Evolutionary conservation across 345 rosid genomes (phyloP), one percentile per base, ranked within the genome.

Genomic region (thale cress (Arabidopsis thaliana)): DNA sequence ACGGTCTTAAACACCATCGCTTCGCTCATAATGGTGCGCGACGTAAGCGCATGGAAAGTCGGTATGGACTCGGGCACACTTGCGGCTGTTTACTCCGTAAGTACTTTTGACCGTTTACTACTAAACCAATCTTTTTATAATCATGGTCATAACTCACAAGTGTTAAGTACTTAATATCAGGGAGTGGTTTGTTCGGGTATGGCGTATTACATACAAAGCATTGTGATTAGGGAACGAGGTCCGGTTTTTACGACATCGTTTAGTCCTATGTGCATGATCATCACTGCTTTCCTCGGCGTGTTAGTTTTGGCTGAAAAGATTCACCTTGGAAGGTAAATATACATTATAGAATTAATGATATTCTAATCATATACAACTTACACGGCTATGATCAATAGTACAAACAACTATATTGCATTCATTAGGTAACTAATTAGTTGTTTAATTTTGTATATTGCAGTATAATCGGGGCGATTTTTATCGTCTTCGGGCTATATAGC

Each of bases 181-280:
- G 98, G 98, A 56, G 84, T 91, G 70, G 87, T 91, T 13, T 91
- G 98, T 81, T 94, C 98, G 42, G 97, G 97, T 28, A 60, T 87
- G 44, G 97, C 98, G 3, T 94, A 85, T 63, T 94, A 89, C 59
- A 80, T 89, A 59, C 98, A 94, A 86, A 91, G 86, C 38, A 65
- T 88, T 30, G 95, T 91, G 37, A 83, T 80, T 3, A 87, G 75
- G 52, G 84, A 86, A 63, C 60, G 83, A 69, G 98, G 98, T 6
- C 98, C 97, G 1, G 97, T 94, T 25, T 94, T 94, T 60, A 82
- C 85, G 2, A 87, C 98, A 1, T 80, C 97, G 8, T 94, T 91
- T 50, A 87, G 87, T 73, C 98, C 98, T 41, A 83, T 94, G 8
- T 85, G 95, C 71, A 91, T 90, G 97, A 87, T 94, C 66, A 86